Base-by-base conservation (phyloP, 2,329 filamentous ascomycete species). In the Fusarium succisae region DNA sequence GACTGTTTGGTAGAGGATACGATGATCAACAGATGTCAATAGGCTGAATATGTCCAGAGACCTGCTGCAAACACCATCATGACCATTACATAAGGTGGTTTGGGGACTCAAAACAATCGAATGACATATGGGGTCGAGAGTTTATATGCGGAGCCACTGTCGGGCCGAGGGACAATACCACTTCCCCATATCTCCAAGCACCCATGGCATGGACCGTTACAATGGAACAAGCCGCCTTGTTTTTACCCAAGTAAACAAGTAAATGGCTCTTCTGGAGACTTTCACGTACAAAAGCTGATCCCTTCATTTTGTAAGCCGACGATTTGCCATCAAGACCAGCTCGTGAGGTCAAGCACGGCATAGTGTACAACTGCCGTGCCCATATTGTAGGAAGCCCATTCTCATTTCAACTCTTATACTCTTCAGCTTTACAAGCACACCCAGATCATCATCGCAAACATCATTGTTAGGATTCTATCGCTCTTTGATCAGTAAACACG, bases 151-250 rank as follows among this genome's bases (percentile, higher is more conserved):
- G 67, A 32, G 26, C 57, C n/a, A 50, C n/a, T 70, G 51, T 70
- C 67, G 67, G 67, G 43, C 67, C 66, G 67, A 70, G 35, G 55
- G 28, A 22, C 14, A n/a, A 14, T 15, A 62, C 41, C 12, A 41
- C 26, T 53, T 47, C 51, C 45, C 51, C 39, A 63, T 45, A 43
- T 41, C 65, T 60, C 41, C 24, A 45, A 44, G 58, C 32, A 32
- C 32, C 32, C 32, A 32, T 32, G 30, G 5, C 30, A 32, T 32
- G 32, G 6, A 32, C 32, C 32, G 13, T 32, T 32, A 32, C 32
- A 32, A 32, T 32, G 32, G 32, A 32, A 32, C 32, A 32, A 32
- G 32, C 45, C n/a, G 51, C 58, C 65, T 51, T 56, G 17, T 51
- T 56, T 68, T 45, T 35, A 38, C 22, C 24, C 44, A 47, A 20